Evolutionary conservation across 306 rosid genomes (phyloP).

Genomic region (Sicyos baderoa): DNA sequence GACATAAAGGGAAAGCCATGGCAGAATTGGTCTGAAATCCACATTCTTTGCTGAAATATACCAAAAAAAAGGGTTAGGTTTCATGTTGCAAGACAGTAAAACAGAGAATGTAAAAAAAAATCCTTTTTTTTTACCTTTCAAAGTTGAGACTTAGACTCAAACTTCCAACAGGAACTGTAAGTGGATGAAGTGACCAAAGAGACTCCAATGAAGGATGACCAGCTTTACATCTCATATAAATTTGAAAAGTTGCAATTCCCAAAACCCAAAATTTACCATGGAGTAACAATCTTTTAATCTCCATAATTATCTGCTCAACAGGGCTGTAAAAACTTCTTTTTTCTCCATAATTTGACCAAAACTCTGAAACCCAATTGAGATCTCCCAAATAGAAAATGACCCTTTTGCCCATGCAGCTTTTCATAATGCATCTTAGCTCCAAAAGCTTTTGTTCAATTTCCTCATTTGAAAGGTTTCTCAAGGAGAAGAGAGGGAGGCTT

Average conservation of each 20-base stretch:
- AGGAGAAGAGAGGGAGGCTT: conserved; percentile 53
- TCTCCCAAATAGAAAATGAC: conserved; percentile 72
- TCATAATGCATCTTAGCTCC: conserved; percentile 58
- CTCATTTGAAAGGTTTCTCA: conserved; percentile 47
- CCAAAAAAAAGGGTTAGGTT: not conserved
- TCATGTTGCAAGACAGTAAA: not conserved
- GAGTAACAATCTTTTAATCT: conserved; percentile 48
- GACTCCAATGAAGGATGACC: conserved; percentile 65
- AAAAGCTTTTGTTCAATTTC: conserved; percentile 54
- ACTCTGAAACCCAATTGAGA: conserved; percentile 63
- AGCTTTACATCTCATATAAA: conserved; percentile 56
- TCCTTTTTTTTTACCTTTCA: conserved; percentile 39
- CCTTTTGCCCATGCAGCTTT: conserved; percentile 60
- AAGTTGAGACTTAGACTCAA: conserved; percentile 59
- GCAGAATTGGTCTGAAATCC: conserved; percentile 20
- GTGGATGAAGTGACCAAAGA: conserved; percentile 80
- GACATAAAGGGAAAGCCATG: conserved; percentile 61
- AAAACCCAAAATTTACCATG: conserved; percentile 51
- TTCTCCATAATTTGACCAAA: conserved; percentile 52
- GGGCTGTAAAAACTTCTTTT: conserved; percentile 38
- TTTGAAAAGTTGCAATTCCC: conserved; percentile 61
- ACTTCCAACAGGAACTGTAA: conserved; percentile 60
- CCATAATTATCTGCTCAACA: conserved; percentile 59
- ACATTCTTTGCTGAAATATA: conserved; percentile 24
- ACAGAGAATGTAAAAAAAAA: not conserved